Evolutionary conservation across 2,329 filamentous ascomycete species (phyloP).

Genomic region (Thyridium curvatum): DNA sequence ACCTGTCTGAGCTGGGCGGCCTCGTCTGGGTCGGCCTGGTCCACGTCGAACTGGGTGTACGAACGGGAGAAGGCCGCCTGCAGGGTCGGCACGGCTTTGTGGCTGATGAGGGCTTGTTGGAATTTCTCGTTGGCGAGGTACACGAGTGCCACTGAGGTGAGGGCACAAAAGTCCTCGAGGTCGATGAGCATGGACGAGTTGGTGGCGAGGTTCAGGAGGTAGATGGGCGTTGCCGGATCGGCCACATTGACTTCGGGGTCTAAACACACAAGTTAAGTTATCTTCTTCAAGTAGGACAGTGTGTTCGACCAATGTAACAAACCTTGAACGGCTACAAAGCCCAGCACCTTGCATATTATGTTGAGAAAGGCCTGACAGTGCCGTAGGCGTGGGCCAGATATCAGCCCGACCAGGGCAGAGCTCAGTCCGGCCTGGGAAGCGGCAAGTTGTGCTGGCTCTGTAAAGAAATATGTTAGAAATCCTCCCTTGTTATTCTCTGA

Average conservation of each 20-base stretch:
- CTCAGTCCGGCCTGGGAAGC: slow-evolving; percentile 47
- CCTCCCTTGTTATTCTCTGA: too few species aligned
- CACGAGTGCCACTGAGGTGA: slow-evolving; percentile 44
- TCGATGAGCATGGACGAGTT: slow-evolving; percentile 33
- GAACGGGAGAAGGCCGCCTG: slow-evolving; percentile 41
- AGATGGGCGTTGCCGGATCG: slow-evolving; percentile 36
- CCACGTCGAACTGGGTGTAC: slow-evolving; percentile 32
- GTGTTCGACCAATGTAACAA: slow-evolving; percentile 8
- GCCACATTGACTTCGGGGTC: slow-evolving; percentile 40
- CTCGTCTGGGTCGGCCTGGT: slow-evolving; percentile 39
- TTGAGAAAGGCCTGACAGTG: slow-evolving; percentile 36
- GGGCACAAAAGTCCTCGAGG: slow-evolving; percentile 46
- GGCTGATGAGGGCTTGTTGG: slow-evolving; percentile 39
- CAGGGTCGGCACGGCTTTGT: slow-evolving; percentile 32
- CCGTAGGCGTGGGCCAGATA: slow-evolving; percentile 37
- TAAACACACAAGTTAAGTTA: slow-evolving; percentile 12
- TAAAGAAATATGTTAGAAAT: slow-evolving; percentile 10
- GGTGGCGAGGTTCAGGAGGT: slow-evolving; percentile 44
- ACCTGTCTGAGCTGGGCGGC: slow-evolving; percentile 39
- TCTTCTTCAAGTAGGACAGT: too few species aligned
- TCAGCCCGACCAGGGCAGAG: slow-evolving; percentile 38
- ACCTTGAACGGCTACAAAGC: slow-evolving; percentile 46
- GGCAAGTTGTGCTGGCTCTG: slow-evolving; percentile 51
- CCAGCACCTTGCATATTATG: slow-evolving; percentile 51
- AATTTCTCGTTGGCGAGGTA: slow-evolving; percentile 50